phyloP scores from a whole-genome alignment of 192 early-diverging fungal species.

The Backusella psychrophila region DNA sequence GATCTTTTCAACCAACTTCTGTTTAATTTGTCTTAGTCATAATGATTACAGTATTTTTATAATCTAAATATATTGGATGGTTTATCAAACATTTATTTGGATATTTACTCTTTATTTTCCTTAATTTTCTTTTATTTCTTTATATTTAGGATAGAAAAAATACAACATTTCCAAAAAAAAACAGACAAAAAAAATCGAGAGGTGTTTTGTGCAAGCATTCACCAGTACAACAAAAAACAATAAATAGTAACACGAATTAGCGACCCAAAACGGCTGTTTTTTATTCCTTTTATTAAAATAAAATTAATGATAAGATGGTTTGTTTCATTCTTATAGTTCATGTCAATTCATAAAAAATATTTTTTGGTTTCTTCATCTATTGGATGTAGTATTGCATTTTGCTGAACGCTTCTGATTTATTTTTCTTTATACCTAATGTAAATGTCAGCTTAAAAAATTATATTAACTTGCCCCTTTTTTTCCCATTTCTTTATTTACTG shows the following conservation, averaged over 20 bases:
- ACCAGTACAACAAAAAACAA: not conserved
- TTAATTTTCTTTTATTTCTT: too few species aligned
- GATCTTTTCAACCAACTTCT: not conserved
- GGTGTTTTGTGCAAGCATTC: not conserved
- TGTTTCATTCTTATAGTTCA: too few species aligned
- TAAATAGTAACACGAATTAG: not conserved
- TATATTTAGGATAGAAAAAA: too few species aligned
- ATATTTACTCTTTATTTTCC: not conserved
- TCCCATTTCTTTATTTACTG: too few species aligned
- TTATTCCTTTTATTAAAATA: not conserved
- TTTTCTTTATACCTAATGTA: not conserved
- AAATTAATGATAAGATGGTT: not conserved
- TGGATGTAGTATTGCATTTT: too few species aligned
- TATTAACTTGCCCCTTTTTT: not conserved
- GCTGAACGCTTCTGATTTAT: not conserved
- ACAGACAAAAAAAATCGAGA: not conserved
- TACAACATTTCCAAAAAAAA: not conserved
- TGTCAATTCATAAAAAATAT: too few species aligned
- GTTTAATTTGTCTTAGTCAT: not conserved
- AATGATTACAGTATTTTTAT: not conserved
- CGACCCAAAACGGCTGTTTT: not conserved
- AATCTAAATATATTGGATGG: not conserved
- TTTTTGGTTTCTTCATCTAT: too few species aligned
- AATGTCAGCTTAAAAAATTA: not conserved
- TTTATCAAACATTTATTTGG: not conserved